Conservation (phyloP, 2,329 filamentous ascomycete genomes). For the Curvularia verruculosa region DNA sequence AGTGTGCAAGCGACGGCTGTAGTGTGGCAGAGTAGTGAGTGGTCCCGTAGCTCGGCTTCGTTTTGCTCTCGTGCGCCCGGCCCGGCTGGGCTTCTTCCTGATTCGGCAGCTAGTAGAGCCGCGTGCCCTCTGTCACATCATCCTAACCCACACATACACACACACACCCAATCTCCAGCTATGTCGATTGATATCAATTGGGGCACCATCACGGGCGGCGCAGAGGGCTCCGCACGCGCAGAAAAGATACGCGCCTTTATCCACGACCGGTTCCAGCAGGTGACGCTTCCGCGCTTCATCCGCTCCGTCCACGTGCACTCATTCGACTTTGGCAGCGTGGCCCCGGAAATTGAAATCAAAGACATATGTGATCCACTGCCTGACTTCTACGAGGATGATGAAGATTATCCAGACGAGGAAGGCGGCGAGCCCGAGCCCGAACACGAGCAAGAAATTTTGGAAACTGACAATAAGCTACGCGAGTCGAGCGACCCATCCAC, state of each 20-base stretch:
- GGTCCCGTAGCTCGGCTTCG: slow-evolving; percentile 24
- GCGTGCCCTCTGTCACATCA: slow-evolving; percentile 28
- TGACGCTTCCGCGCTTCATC: slow-evolving; percentile 92
- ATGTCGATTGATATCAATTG: slow-evolving; percentile 99
- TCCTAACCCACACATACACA: slow-evolving; percentile 30
- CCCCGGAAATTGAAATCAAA: slow-evolving; percentile 88
- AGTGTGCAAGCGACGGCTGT: slow-evolving; percentile 20
- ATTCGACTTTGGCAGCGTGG: slow-evolving; percentile 86
- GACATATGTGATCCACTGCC: slow-evolving; percentile 94
- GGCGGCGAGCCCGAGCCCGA: slow-evolving; percentile 49
- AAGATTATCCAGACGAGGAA: slow-evolving; percentile 66
- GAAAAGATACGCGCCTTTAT: slow-evolving; percentile 90
- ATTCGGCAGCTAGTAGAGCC: slow-evolving; percentile 24
- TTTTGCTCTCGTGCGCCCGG: slow-evolving; percentile 26
- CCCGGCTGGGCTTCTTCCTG: slow-evolving; percentile 24
- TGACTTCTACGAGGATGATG: slow-evolving; percentile 91
- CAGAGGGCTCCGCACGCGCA: slow-evolving; percentile 84
- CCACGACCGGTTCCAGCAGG: slow-evolving; percentile 92
- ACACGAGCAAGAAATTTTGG: slow-evolving; percentile 42
- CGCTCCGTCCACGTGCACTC: slow-evolving; percentile 93
- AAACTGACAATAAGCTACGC: slow-evolving; percentile 24
- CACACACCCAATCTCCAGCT: slow-evolving; percentile 31
- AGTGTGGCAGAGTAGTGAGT: slow-evolving; percentile 17
- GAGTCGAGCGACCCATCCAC: slow-evolving; percentile 37
- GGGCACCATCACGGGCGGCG: slow-evolving; percentile 87